Percentiles rank a stretch among this genome's conserved stretches.
Evolutionary conservation across 257 asterid species (phyloP).

Genomic region (Plectranthus barbatus): DNA sequence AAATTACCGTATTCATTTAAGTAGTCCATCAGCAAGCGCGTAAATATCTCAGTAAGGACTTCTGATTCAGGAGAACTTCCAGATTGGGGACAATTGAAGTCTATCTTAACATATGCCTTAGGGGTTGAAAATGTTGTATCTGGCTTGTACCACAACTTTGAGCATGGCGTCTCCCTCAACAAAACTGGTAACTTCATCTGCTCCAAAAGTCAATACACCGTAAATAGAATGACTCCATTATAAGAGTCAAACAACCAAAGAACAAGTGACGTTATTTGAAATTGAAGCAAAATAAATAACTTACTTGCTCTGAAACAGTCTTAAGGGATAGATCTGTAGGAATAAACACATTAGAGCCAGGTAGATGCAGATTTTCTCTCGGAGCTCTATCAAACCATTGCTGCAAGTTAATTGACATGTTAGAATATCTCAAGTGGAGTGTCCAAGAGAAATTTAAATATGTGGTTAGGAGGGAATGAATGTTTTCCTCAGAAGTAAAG

Average conservation of each 20-base stretch:
- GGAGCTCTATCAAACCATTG: constrained; percentile 70
- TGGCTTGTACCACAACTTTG: constrained; percentile 96
- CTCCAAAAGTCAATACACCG: constrained; percentile 21
- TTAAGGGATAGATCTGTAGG: constrained; percentile 87
- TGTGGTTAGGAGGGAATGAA: constrained; percentile 4
- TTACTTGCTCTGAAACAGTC: constrained; percentile 52
- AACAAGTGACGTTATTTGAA: not conserved
- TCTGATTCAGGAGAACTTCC: constrained; percentile 82
- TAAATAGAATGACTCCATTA: constrained; percentile 12
- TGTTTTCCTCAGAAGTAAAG: constrained; percentile 5
- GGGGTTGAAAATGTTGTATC: constrained; percentile 79
- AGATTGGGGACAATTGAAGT: constrained; percentile 79
- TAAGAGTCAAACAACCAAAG: constrained; percentile 8
- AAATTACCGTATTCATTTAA: constrained; percentile 86
- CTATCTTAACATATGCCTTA: constrained; percentile 78
- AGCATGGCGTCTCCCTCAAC: constrained; percentile 68
- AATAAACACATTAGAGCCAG: constrained; percentile 71
- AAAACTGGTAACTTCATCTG: constrained; percentile 64
- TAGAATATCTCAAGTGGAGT: constrained; percentile 10
- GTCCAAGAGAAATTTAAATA: not conserved
- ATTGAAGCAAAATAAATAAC: constrained; percentile 10
- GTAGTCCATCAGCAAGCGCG: constrained; percentile 89
- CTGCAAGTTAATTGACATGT: constrained; percentile 35
- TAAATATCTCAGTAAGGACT: constrained; percentile 77
- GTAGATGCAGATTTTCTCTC: constrained; percentile 61